A percentile compares a stretch with the other conserved stretches of the same genome.
Evolutionary conservation across 306 rosid species (phyloP).

Genomic region (Rubus idaeus): DNA sequence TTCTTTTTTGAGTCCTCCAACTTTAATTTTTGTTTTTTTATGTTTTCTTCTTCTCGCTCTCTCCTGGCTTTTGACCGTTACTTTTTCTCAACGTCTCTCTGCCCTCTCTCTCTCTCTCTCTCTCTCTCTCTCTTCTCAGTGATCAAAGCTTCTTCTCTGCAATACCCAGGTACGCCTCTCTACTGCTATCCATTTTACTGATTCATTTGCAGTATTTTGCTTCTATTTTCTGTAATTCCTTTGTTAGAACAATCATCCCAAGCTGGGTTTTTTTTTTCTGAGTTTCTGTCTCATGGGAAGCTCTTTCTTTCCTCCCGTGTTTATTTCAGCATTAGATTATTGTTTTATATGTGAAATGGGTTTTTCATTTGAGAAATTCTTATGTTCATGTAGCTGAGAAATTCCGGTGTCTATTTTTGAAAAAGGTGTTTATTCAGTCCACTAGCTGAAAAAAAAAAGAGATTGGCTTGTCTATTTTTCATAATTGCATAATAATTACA

Average conservation of each 20-base stretch:
- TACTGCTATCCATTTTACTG: not conserved
- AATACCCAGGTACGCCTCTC: slow-evolving; percentile 40
- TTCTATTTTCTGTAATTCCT: not conserved
- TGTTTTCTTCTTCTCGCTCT: not conserved
- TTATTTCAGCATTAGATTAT: not conserved
- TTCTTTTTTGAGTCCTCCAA: slow-evolving; percentile 43
- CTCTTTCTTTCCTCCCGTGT: not conserved
- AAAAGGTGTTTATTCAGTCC: not conserved
- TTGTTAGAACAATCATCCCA: slow-evolving; percentile 1
- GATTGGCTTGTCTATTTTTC: not conserved
- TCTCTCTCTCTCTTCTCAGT: slow-evolving; percentile 27
- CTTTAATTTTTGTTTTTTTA: slow-evolving; percentile 27
- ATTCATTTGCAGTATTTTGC: slow-evolving; percentile 16
- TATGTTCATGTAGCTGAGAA: not conserved
- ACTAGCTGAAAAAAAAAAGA: not conserved
- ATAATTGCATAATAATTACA: not conserved
- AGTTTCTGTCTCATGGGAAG: not conserved
- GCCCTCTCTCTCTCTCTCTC: slow-evolving; percentile 24
- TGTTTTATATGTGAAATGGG: not conserved
- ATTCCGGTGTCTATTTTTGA: too few relatives aligned
- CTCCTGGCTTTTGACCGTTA: slow-evolving; percentile 60
- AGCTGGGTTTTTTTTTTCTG: not conserved
- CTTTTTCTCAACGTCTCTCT: slow-evolving; percentile 66
- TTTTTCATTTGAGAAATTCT: not conserved
- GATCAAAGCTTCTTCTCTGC: slow-evolving; percentile 45